These are phyloP conservation scores for Xylariomycetidae sp. DNA, from an alignment of 2,329 filamentous ascomycete genomes.

Conservation along the genomic window DNA sequence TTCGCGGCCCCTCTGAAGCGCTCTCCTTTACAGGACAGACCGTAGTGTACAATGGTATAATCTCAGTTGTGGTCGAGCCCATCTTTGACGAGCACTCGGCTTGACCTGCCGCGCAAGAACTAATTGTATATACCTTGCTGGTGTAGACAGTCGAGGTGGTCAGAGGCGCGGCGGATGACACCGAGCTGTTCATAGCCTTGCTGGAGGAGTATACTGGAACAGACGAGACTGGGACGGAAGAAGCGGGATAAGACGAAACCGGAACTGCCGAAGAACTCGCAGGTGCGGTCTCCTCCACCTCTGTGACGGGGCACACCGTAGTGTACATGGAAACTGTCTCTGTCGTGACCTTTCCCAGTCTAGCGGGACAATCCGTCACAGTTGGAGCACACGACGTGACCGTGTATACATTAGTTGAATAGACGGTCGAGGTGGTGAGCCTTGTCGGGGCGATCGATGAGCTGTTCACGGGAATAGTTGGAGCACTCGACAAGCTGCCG, in stretches of 20 bases:
- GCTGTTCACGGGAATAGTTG: conserved; percentile 4
- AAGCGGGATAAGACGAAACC: conserved; percentile 6
- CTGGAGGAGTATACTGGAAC: too few relatives aligned
- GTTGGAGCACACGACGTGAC: conserved; percentile 21
- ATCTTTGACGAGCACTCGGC: conserved; percentile 17
- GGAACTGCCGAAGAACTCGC: conserved; percentile 10
- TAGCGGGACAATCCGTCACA: conserved; percentile 21
- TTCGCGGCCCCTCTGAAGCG: neutral
- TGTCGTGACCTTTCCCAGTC: conserved; percentile 21
- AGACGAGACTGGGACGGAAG: conserved; percentile 7
- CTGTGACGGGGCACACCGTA: conserved; percentile 21
- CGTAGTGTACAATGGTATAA: conserved; percentile 21
- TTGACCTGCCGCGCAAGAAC: conserved; percentile 14
- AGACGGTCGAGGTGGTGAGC: conserved; percentile 22
- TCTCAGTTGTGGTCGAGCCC: conserved; percentile 19
- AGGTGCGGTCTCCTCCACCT: conserved; percentile 8
- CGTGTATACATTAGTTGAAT: conserved; percentile 24
- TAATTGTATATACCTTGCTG: conserved; percentile 21
- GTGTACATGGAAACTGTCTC: conserved; percentile 25
- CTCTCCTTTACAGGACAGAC: conserved; percentile 20
- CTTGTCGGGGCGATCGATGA: conserved; percentile 8
- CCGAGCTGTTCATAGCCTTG: conserved; percentile 4
- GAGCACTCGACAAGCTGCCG: conserved; percentile 2
- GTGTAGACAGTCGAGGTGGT: conserved; percentile 24
- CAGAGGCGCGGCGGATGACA: conserved; percentile 8